Evolutionary conservation across 768 basidiomycete species (phyloP), one percentile per base, ranked within the genome.

Genomic region (Neoboletus subvelutipes): DNA sequence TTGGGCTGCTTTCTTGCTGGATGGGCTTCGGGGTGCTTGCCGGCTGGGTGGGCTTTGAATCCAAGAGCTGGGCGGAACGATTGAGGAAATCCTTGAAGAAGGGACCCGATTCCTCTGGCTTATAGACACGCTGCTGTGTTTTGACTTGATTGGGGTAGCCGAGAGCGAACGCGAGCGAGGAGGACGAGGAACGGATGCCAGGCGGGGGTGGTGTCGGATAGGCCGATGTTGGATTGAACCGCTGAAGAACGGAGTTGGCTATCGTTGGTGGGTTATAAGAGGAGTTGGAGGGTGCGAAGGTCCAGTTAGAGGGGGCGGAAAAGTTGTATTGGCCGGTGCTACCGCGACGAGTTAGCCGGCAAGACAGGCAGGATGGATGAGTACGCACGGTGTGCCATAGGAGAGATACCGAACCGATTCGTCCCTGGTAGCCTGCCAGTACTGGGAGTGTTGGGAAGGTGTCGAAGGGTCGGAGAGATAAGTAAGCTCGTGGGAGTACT

Each of bases 181-280:
- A 91, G 1, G 88, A 87, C 1, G 80, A 82, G n/a, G 79, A 76
- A 37, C 75, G 80, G 40, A 88, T 83, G 13, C 80, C 79, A 1
- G 86, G 86, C 18, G 79, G 78, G 1, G 88, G 86, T 24, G 86
- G 86, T 2, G 88, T 88, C 3, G 88, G 88, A 72, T 91, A 91
- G 2, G 83, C 79, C 4, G 78, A 75, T 18, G 78, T 77, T n/a
- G 88, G 84, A 4, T 77, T 71, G 33, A 82, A 79, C 15, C 82
- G 81, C 55, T 87, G 87, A 52, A 90, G 78, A 24, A 92, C 64
- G 3, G 87, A 82, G 55, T 84, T 83, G 0, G 88, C 82, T 64
- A 90, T 83, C 0, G 82, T 69, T 10, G 74, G 78, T 1, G 84
- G 78, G 46, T 82, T 78, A 63, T 82, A 88, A 13, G 73, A 75